Evolutionary conservation across 2,329 filamentous ascomycete genomes (phyloP).

Genomic region (Xylaria sp.): DNA sequence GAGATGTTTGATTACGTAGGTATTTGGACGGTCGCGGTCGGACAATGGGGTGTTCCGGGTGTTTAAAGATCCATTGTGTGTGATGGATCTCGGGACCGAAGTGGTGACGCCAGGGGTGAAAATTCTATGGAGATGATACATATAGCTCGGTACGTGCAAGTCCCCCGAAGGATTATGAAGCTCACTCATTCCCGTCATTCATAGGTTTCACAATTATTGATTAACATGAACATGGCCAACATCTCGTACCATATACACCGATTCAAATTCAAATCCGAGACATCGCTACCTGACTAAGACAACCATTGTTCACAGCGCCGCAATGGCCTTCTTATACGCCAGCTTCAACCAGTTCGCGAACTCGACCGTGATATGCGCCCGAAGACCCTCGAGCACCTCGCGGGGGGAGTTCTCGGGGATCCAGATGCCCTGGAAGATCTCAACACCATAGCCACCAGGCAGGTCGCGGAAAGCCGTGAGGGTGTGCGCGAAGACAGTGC

Average conservation of each 20-base stretch:
- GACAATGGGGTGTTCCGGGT: background rate
- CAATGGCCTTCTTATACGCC: constrained; percentile 16
- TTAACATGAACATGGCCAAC: too few species aligned
- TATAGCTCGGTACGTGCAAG: background rate
- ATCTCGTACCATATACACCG: too few species aligned
- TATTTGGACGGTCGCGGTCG: too few species aligned
- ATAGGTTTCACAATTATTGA: too few species aligned
- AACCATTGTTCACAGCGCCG: background rate
- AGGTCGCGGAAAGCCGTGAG: constrained; percentile 19
- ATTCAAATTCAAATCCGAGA: background rate
- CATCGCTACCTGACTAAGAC: background rate
- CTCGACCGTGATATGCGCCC: constrained; percentile 27
- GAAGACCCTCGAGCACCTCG: constrained; percentile 9
- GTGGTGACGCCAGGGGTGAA: background rate
- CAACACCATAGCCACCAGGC: constrained; percentile 10
- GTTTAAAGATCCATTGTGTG: background rate
- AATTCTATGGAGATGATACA: background rate
- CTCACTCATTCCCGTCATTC: too few species aligned
- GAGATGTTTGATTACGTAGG: background rate
- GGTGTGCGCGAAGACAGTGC: constrained; percentile 22
- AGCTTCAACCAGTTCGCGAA: constrained; percentile 27
- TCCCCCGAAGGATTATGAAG: background rate
- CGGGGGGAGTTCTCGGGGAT: constrained; percentile 17
- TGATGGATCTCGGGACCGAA: constrained; percentile 16
- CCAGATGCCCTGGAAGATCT: constrained; percentile 24